phyloP scores from a whole-genome alignment of 1,139 yeast species.

The Sugiyamaella grinbergsii region DNA sequence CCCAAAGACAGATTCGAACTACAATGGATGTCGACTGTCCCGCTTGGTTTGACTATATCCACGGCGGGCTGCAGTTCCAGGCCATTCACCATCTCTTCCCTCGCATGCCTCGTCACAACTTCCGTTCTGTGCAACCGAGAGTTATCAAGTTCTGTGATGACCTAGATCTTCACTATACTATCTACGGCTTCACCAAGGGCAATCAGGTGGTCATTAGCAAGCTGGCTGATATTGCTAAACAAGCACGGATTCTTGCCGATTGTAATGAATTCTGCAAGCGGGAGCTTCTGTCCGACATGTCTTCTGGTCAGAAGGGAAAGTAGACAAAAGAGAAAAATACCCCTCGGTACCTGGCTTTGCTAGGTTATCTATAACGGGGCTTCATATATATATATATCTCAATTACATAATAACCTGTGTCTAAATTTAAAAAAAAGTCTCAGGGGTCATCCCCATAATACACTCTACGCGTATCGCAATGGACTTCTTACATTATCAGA shows the following conservation, averaged over 20 bases:
- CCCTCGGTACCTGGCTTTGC: too few relatives aligned
- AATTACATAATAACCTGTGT: too few relatives aligned
- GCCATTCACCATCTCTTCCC: constrained; percentile 91
- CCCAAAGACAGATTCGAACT: constrained; percentile 79
- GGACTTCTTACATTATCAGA: too few relatives aligned
- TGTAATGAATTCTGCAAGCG: constrained; percentile 51
- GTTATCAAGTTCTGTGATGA: constrained; percentile 74
- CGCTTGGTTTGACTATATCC: constrained; percentile 85
- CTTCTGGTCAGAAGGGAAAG: not conserved
- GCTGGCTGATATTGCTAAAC: constrained; percentile 75
- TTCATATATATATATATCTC: not conserved
- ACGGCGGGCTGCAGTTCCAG: constrained; percentile 92
- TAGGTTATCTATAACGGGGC: too few relatives aligned
- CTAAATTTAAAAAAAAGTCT: too few relatives aligned
- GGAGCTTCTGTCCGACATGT: constrained; percentile 25
- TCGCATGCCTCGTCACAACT: constrained; percentile 82
- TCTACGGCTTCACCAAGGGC: constrained; percentile 82
- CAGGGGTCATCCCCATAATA: too few relatives aligned
- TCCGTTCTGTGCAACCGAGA: constrained; percentile 69
- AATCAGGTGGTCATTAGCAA: constrained; percentile 69
- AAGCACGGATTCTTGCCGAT: constrained; percentile 70
- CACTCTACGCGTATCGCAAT: too few relatives aligned
- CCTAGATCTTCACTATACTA: constrained; percentile 79
- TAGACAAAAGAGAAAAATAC: too few relatives aligned
- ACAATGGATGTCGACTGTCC: constrained; percentile 97